A percentile compares a stretch with the other conserved stretches of the same genome.
Evolutionary conservation across 805 yeast species (phyloP).

Genomic region (Ogataea salicorniae): DNA sequence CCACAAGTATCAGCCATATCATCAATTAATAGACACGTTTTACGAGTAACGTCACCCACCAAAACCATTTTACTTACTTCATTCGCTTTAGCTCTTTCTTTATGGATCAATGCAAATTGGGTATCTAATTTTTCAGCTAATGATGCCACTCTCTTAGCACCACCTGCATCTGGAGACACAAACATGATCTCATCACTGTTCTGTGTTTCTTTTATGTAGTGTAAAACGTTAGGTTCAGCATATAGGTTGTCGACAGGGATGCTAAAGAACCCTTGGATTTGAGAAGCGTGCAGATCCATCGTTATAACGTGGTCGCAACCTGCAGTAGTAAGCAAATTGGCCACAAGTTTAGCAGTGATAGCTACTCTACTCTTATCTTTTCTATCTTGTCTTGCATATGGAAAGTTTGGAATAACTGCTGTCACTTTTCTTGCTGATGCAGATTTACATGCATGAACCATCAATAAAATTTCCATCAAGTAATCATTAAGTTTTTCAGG

Average conservation of each 20-base stretch:
- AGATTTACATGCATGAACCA: slow-evolving; percentile 92
- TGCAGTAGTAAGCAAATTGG: slow-evolving; percentile 85
- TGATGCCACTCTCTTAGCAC: slow-evolving; percentile 95
- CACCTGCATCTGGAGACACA: slow-evolving; percentile 98
- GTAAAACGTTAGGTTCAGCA: slow-evolving; percentile 87
- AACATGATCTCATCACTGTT: slow-evolving; percentile 58
- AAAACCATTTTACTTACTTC: slow-evolving; percentile 93
- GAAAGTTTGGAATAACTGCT: slow-evolving; percentile 92
- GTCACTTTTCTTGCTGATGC: slow-evolving; percentile 94
- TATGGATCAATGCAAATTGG: slow-evolving; percentile 92
- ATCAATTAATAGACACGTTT: slow-evolving; percentile 82
- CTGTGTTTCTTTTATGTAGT: slow-evolving; percentile 68
- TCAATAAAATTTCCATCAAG: slow-evolving; percentile 79
- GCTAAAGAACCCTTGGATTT: slow-evolving; percentile 93
- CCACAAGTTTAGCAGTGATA: slow-evolving; percentile 89
- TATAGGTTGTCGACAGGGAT: slow-evolving; percentile 94
- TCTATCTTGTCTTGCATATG: slow-evolving; percentile 96
- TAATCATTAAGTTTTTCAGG: slow-evolving; percentile 71
- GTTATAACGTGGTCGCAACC: slow-evolving; percentile 96
- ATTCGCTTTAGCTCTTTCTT: slow-evolving; percentile 91
- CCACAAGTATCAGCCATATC: slow-evolving; percentile 99
- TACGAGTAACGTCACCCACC: slow-evolving; percentile 87
- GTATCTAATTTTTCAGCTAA: slow-evolving; percentile 88
- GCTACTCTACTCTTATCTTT: slow-evolving; percentile 96
- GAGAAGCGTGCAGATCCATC: slow-evolving; percentile 96